A percentile compares a stretch with the other conserved stretches of the same genome.
Evolutionary conservation across 805 yeast species (phyloP).

Genomic region (Yarrowia sp.): DNA sequence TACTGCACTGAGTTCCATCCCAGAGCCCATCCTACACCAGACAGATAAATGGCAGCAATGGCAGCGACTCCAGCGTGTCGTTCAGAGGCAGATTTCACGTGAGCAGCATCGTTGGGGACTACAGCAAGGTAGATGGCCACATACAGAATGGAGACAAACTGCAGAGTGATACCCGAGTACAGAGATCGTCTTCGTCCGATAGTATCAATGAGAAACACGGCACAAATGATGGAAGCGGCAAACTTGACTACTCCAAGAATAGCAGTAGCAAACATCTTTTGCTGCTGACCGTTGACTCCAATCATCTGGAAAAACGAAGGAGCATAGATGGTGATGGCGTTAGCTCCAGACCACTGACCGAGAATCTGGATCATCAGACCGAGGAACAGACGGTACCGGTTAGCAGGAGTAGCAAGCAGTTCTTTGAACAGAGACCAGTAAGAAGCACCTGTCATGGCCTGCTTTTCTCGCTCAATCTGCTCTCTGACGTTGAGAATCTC

Average conservation of each 20-base stretch:
- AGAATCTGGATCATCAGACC: constrained; percentile 42
- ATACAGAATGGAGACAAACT: constrained; percentile 45
- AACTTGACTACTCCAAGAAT: constrained; percentile 56
- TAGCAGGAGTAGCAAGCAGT: constrained; percentile 42
- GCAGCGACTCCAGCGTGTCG: constrained; percentile 48
- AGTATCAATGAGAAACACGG: constrained; percentile 54
- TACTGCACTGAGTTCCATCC: constrained; percentile 60
- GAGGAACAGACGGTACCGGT: constrained; percentile 45
- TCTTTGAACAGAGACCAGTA: constrained; percentile 42
- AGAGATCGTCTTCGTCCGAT: constrained; percentile 53
- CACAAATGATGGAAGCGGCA: constrained; percentile 48
- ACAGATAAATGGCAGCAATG: constrained; percentile 49
- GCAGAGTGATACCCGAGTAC: constrained; percentile 50
- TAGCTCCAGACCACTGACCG: constrained; percentile 59
- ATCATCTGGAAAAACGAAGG: constrained; percentile 51
- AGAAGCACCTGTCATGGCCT: constrained; percentile 35
- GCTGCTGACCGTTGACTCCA: constrained; percentile 45
- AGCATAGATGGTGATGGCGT: constrained; percentile 56
- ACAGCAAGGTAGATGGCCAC: constrained; percentile 47
- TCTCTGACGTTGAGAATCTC: constrained; percentile 54
- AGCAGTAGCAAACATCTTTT: constrained; percentile 49
- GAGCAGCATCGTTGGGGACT: constrained; percentile 42
- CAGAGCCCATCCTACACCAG: constrained; percentile 58
- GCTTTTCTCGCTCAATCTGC: constrained; percentile 44
- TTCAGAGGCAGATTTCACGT: constrained; percentile 40